phyloP scores from a whole-genome alignment of 257 asterid genomes.

The Petunia axillaris region DNA sequence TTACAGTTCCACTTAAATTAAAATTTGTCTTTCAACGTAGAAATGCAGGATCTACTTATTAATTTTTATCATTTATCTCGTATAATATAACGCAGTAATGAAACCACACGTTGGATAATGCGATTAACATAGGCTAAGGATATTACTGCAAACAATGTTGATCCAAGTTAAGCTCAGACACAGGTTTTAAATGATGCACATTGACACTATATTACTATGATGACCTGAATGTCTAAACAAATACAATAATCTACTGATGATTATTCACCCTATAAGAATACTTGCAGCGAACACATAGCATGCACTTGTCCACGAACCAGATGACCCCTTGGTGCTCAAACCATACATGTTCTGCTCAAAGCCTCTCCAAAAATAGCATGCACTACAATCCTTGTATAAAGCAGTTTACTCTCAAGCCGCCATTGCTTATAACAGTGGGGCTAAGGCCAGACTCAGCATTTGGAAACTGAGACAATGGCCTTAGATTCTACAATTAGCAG shows the following conservation, averaged over 20 bases:
- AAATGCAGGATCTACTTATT: neutral
- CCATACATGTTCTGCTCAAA: neutral
- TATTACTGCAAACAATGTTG: neutral
- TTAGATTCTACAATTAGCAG: conserved; percentile 88
- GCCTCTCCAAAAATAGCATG: neutral
- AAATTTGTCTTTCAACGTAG: neutral
- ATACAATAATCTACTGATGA: neutral
- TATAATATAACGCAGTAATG: neutral
- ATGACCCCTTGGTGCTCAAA: conserved; percentile 1
- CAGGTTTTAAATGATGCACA: neutral
- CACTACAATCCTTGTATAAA: neutral
- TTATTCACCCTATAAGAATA: neutral
- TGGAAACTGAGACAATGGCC: neutral
- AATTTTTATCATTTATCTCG: neutral
- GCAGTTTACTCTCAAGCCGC: neutral
- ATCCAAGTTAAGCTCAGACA: neutral
- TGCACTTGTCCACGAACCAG: neutral
- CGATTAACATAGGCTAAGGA: neutral
- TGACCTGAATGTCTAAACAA: conserved; percentile 12
- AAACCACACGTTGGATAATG: neutral
- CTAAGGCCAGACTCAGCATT: neutral
- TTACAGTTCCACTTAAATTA: neutral
- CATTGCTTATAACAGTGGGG: neutral
- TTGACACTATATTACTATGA: neutral
- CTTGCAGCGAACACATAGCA: neutral